Evolutionary conservation across 2,329 filamentous ascomycete genomes (phyloP).

Genomic region (Lachnellula subtilissima): DNA sequence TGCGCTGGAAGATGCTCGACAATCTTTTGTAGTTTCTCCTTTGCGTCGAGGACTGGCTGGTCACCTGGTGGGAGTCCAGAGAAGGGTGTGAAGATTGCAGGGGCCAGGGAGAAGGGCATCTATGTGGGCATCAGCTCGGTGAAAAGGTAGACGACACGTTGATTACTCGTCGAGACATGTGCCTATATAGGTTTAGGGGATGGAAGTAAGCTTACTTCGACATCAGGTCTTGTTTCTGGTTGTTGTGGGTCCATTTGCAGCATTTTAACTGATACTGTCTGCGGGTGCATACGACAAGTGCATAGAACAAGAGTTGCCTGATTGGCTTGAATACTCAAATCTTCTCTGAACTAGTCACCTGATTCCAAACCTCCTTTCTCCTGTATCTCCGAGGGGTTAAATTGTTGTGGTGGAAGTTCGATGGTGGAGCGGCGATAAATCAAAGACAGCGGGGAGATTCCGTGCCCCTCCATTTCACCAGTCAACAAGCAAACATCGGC

Average conservation of each 20-base stretch:
- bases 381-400: background rate
- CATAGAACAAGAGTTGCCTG: too few species aligned
- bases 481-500: too few species aligned
- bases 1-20: conserved; percentile 20
- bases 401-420: background rate
- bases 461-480: too few species aligned
- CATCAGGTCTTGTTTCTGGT: background rate
- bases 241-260: background rate
- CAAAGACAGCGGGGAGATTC: too few species aligned
- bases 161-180: too few species aligned
- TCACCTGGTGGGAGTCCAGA: conserved; percentile 7
- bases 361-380: background rate
- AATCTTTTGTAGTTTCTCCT: conserved; percentile 17
- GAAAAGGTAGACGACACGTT: background rate
- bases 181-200: too few species aligned
- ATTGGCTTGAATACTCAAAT: too few species aligned
- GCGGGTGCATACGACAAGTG: background rate
- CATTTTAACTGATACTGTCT: background rate
- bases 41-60: conserved; percentile 1
- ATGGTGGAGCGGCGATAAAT: background rate
- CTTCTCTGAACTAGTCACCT: background rate
- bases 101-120: conserved; percentile 4
- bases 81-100: conserved; percentile 27
- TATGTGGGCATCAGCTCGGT: background rate
- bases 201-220: background rate